These are phyloP conservation scores for Saraca asoca DNA, from an alignment of 331 rosid genomes.

Conservation along the genomic window DNA sequence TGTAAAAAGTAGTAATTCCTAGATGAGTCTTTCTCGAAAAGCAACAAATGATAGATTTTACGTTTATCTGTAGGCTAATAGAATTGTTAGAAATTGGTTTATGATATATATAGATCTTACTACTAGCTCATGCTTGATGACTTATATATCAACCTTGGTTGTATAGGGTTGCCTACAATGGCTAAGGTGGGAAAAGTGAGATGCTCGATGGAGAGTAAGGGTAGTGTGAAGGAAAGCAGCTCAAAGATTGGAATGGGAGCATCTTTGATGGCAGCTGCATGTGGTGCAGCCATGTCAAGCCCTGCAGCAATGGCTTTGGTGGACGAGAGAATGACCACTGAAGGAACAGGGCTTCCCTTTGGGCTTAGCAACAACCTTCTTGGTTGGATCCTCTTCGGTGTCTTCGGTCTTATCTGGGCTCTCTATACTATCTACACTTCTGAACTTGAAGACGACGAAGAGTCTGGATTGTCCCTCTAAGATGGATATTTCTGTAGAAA, in stretches of 20 bases:
- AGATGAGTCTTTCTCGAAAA: neutral
- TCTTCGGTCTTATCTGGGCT: constrained; percentile 78
- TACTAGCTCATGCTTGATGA: too few species aligned
- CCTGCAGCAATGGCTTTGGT: constrained; percentile 94
- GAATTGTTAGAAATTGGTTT: too few species aligned
- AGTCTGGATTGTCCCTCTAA: constrained; percentile 88
- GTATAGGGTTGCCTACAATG: constrained; percentile 64
- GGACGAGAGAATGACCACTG: constrained; percentile 89
- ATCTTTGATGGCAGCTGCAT: constrained; percentile 57
- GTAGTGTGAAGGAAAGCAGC: constrained; percentile 37
- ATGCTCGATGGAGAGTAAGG: constrained; percentile 69
- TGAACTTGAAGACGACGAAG: constrained; percentile 88
- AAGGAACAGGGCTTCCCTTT: constrained; percentile 97
- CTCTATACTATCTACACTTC: constrained; percentile 60
- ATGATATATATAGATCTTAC: too few species aligned
- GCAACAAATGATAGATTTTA: neutral
- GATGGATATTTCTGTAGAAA: constrained; percentile 29
- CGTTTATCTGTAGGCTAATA: too few species aligned
- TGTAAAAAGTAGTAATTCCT: neutral
- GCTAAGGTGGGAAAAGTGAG: constrained; percentile 71
- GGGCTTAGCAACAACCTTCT: constrained; percentile 94
- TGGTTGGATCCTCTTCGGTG: constrained; percentile 80
- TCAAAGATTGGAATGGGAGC: constrained; percentile 68
- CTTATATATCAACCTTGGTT: constrained; percentile 25
- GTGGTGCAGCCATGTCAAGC: constrained; percentile 61